Evolutionary conservation across 768 basidiomycete species (phyloP), one percentile per base, ranked within the genome.

Genomic region (Mycena rebaudengoi): DNA sequence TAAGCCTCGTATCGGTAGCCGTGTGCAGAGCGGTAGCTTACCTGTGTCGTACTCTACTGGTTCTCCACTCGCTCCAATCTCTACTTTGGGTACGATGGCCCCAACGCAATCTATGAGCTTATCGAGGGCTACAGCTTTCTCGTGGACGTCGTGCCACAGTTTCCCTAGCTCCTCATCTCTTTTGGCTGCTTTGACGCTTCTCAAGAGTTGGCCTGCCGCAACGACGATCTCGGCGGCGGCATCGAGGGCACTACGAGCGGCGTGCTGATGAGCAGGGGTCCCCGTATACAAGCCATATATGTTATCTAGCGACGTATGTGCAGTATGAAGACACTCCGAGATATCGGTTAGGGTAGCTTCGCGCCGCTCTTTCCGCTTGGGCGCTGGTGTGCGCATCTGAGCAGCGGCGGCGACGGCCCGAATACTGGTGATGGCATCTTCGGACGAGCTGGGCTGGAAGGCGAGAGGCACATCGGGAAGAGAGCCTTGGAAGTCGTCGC

Each of bases 401-500:
- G 30, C 32, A 12, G 10, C 13, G 3, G 43, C n/a, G 28, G 30
- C 56, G 16, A 58, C 16, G 5, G 44, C 8, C 44, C 33, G 29
- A 30, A 58, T 13, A 33, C 40, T 32, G 14, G 8, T 6, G 21
- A 57, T 16, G 20, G 44, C 56, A 3, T 58, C 44, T 28, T 26
- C 8, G n/a, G 43, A 4, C 10, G 28, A 35, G 11, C 46, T 39
- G 32, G 56, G 45, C 20, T 6, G 6, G 44, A 35, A 48, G 16
- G 39, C n/a, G 4, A 14, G 21, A 8, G 56, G 56, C 3, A 58
- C 56, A 30, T 58, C 56, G 16, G 45, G 44, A 7, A 14, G 13
- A 10, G 28, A n/a, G 28, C 28, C 41, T 48, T 58, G 56, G 29
- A 58, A 32, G 28, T 58, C 56, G 29, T 48, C 45, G 30, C 56